Evolutionary conservation across 1,284 basidiomycete genomes (phyloP).

Genomic region (Volvariella surrecta): DNA sequence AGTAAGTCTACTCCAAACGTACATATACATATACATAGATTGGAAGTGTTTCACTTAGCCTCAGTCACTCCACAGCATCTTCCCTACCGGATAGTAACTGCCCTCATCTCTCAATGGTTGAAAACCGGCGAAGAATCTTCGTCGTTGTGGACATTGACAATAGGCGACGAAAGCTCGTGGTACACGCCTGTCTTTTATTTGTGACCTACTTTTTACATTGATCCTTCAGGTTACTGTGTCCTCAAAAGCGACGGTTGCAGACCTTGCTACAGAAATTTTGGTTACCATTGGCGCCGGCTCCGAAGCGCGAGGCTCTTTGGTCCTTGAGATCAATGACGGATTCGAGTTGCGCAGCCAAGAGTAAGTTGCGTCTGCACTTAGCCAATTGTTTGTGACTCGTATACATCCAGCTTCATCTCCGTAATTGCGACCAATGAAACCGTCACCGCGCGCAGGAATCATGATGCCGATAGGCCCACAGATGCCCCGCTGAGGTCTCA

Average conservation of each 20-base stretch:
- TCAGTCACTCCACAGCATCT: no score
- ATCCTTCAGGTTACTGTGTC: background rate
- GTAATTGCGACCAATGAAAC: background rate
- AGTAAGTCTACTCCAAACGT: no score
- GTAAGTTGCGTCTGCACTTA: constrained; percentile 8
- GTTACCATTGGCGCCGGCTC: background rate
- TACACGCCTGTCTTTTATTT: background rate
- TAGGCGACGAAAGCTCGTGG: background rate
- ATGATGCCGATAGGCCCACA: background rate
- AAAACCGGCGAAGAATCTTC: background rate
- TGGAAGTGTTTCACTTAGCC: no score
- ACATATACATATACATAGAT: no score
- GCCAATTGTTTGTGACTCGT: background rate
- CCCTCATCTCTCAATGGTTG: no score
- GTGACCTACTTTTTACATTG: background rate
- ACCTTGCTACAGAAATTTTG: background rate
- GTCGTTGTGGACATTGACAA: background rate
- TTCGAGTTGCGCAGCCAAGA: constrained; percentile 15
- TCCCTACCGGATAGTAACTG: no score
- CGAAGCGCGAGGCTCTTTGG: no score
- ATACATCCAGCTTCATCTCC: background rate
- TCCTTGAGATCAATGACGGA: constrained; percentile 14
- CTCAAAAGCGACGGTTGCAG: background rate
- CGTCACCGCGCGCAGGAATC: background rate
- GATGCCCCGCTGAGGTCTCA: background rate